Base-by-base conservation (phyloP, 2,329 filamentous ascomycete species). In the Ophiostoma pallidulum region DNA sequence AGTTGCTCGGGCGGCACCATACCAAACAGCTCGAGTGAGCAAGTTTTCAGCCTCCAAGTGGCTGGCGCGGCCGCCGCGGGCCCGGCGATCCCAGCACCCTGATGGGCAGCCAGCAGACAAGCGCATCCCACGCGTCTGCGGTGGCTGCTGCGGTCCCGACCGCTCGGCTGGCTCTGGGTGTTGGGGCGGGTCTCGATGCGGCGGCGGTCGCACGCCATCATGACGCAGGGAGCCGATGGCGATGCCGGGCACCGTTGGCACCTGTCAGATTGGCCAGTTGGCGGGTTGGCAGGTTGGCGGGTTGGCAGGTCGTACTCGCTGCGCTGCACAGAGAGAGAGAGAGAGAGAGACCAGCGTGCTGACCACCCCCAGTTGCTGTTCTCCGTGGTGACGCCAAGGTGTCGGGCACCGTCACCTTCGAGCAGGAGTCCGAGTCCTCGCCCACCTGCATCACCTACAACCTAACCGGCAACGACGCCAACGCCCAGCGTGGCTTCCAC, bases 381-480 rank as follows among this genome's bases (percentile, higher is more conserved):
- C 74, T 98, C 77, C 91, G 92, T 72, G 92, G 92, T 80, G 92
- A 97, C 80, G 88, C 89, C 70, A 94, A 90, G 77, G 75, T 98
- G 78, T 74, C 80, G 66, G 92, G 92, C 64, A 92, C 86, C 71
- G 85, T 98, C 65, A 84, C 81, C 74, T 96, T 98, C 71, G 89
- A 94, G 77, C 92, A 98, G 76, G 77, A 77, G 58, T 79, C 77
- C 66, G 92, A 96, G 78, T 79, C 74, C 61, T 71, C 78, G 60
- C 80, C 84, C 59, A 97, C 92, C 66, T 91, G 77, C 68, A 78
- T 98, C 74, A 79, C 84, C 64, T 98, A 86, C 83, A 80, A 96
- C 72, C 89, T 98, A 71, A 77, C 78, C 54, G 91, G 92, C 72
- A 77, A 96, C 72, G 90, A 97, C 66, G 64, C 91, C 72, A 95